Evolutionary conservation across 495 filamentous ascomycete species (phyloP), one percentile per base, ranked within the genome.

Genomic region (Hypoxylon fragiforme): DNA sequence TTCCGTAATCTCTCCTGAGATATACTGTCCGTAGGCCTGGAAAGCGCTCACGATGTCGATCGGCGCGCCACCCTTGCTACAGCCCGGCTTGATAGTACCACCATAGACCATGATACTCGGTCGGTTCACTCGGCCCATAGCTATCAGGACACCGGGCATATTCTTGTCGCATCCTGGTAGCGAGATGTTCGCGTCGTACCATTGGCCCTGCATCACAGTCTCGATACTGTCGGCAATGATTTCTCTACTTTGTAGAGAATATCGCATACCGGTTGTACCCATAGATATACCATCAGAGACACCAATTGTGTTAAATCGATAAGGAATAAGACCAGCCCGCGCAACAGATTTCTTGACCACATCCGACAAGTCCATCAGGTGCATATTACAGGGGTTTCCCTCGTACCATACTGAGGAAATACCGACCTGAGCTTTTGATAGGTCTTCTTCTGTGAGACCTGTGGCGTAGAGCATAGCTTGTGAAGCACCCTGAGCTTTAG

Each of bases 161-260:
- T 98, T 98, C 85, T 98, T 98, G 79, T 98, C 95, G 72, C 94
- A 98, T 32, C 94, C 94, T n/a, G 94, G 94, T 62, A 98, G 89
- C 14, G 90, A 95, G 67, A 98, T 90, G 69, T 97, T 97, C 66
- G 89, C 94, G 72, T 98, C 94, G 69, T 98, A 98, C 95, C 94
- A 98, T 78, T 98, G 94, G 9, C 90, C 94, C 40, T 90, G 83
- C 94, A 98, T 98, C 32, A 97, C 94, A 5, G 95, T 97, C 80
- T 98, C 95, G 62, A 98, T 94, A 26, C 88, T 92, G 72, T 98
- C 95, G 56, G 94, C 94, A 65, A 98, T 98, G 56, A 98, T 77
- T 68, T 98, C 94, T 66, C 94, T 80, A 50, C 89, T 94, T 74
- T 97, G 94, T 50, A 98, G 75, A 48, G 87, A 92, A 76, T 89